Evolutionary conservation across 768 basidiomycete genomes (phyloP), one percentile per base, ranked within the genome.

Genomic region (Mycena albidolilacea): DNA sequence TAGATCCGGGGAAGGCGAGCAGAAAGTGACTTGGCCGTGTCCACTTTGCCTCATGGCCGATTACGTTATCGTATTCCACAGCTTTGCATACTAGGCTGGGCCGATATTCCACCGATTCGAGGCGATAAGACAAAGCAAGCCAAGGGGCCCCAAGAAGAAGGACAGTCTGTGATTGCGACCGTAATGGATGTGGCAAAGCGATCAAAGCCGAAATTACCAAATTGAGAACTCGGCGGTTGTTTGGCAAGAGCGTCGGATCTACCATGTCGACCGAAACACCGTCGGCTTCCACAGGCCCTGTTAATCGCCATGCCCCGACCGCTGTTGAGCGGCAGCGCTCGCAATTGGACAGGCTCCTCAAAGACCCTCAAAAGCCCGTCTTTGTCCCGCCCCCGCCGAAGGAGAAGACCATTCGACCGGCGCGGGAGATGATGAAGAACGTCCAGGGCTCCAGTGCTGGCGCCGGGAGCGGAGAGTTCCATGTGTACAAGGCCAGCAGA

Each of bases 361-460:
- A 94, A 80, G 95, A 99, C 77, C 98, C 98, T 0, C 80, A 88
- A 8, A 97, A 96, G 80, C 91, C 92, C 1, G 95, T 92, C 0
- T 89, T 90, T 79, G 84, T 99, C 11, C 96, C 97, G 2, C 78
- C 88, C n/a, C 86, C 94, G 1, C 93, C 93, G 7, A 94, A 95
- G 81, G 93, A 95, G 74, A 97, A 95, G 85, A 87, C 87, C 0
- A 86, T 98, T 39, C 87, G 96, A 21, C 86, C 97, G 1, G 87
- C 97, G 10, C 87, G 95, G 61, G 98, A 96, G 81, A 96, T 96
- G 95, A 98, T 99, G 95, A 98, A 98, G 88, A 99, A 99, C 77
- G 97, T 99, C 8, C 97, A 98, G 82, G 98, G 98, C 0, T 97
- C 95, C 17, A 96, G 95, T 81, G 97, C 98, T 8, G 98, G 97